Evolutionary conservation across 768 basidiomycete genomes (phyloP).

Genomic region (Kwoniella mangroviensis): DNA sequence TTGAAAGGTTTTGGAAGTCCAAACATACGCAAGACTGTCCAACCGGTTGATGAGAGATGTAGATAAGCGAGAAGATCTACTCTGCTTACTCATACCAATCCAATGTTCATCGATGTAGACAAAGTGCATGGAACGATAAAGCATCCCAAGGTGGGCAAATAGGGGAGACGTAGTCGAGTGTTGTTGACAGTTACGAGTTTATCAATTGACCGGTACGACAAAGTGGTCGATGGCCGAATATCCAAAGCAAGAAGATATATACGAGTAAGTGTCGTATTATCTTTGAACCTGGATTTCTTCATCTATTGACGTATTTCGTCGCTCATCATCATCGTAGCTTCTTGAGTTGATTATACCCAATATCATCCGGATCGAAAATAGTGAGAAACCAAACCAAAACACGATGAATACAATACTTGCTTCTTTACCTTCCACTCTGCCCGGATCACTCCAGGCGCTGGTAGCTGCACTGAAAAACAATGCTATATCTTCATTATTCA

Average conservation of each 20-base stretch:
- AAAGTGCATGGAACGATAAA: no score
- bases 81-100: no score
- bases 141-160: not conserved
- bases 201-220: not conserved
- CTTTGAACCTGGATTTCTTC: not conserved
- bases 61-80: no score
- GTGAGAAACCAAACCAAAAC: not conserved
- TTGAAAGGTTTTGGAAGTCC: no score
- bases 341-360: no score
- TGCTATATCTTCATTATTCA: slow-evolving; percentile 17
- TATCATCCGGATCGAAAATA: no score
- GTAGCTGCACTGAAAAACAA: slow-evolving; percentile 2
- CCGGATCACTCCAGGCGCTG: not conserved
- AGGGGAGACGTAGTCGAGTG: not conserved
- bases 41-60: no score
- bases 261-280: not conserved
- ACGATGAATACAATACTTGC: not conserved
- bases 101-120: no score
- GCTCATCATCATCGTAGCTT: no score
- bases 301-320: not conserved
- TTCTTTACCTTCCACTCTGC: slow-evolving; percentile 6
- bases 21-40: no score
- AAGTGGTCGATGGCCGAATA: not conserved
- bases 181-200: not conserved
- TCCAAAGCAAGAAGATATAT: not conserved